Evolutionary conservation across 140 eudicot genomes (phyloP), one percentile per base, ranked within the genome.

Genomic region (Flaveria floridana): DNA sequence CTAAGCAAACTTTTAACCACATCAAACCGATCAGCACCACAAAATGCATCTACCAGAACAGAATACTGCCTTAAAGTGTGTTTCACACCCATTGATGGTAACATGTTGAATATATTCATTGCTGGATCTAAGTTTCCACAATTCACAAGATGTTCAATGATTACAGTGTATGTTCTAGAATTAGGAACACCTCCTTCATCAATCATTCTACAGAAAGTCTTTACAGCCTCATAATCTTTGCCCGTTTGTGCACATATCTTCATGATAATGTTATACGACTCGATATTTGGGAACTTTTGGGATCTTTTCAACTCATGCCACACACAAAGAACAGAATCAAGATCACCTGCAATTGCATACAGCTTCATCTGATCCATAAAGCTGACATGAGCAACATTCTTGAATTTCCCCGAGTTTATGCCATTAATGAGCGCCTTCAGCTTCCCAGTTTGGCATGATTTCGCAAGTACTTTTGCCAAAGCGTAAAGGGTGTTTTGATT

Each of bases 181-280:
- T 93, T 90, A 53, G 98, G 98, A 83, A 85, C 75, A n/a, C 75
- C 87, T 3, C 91, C 87, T 90, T 83, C 93, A 78, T 88, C 88
- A 50, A 90, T 76, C 85, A 90, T 62, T 71, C 85, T 82, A 62
- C 79, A n/a, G 52, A 93, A 93, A 30, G 86, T 79, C 66, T 81
- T 74, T 26, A 86, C 89, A 1, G 97, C 96, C 58, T 93, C 97
- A 44, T 39, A 80, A 59, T 93, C 88, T 80, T 83, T 83, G 0
- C 89, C 86, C 42, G 73, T 88, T 52, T 83, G 87, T 10, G 82
- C 94, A 63, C 80, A 90, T 21, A 93, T 87, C 6, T 76, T 80
- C 87, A 93, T 90, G 20, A 93, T 82, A 12, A 88, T 82, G 68
- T 93, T 90, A 72, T 86, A 93, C 7, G 97, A 86, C 76, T 93